phyloP scores from a whole-genome alignment of 2,329 filamentous ascomycete species.

The Juglanconis oblonga region DNA sequence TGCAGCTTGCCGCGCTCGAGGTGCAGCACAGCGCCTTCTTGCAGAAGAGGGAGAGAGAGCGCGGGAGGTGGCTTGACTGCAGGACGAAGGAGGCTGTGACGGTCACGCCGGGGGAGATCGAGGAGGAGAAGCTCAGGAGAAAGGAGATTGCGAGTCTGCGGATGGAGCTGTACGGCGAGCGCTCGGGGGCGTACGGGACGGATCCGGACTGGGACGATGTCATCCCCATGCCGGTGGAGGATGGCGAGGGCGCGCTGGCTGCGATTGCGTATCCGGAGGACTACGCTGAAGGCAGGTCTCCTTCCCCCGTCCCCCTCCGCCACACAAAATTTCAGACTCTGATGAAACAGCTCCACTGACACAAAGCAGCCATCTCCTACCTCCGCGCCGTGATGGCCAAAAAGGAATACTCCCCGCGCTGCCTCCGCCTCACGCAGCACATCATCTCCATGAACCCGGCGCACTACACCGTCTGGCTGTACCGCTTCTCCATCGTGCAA shows the following conservation, averaged over 20 bases:
- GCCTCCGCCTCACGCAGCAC: conserved; percentile 78
- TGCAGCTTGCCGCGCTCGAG: conserved; percentile 40
- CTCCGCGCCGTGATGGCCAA: conserved; percentile 88
- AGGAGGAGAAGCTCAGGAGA: conserved; percentile 45
- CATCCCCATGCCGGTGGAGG: conserved; percentile 76
- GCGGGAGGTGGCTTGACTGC: conserved; percentile 15
- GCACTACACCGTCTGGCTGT: conserved; percentile 98
- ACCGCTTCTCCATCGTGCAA: conserved; percentile 77
- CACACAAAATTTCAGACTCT: too few species aligned
- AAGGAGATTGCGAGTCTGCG: conserved; percentile 49
- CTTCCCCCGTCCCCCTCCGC: conserved; percentile 11
- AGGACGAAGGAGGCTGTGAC: conserved; percentile 21
- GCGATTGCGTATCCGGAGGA: conserved; percentile 87
- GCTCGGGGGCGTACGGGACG: conserved; percentile 52
- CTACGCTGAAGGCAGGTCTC: conserved; percentile 68
- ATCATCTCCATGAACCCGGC: conserved; percentile 92
- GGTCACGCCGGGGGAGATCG: conserved; percentile 37
- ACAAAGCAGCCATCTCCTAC: conserved; percentile 74
- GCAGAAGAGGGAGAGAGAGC: conserved; percentile 32
- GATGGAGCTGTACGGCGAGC: conserved; percentile 52
- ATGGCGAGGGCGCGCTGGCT: conserved; percentile 82
- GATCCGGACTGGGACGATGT: conserved; percentile 84
- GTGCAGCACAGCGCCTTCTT: conserved; percentile 44
- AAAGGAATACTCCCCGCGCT: conserved; percentile 78
- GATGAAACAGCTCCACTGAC: neutral